Evolutionary conservation across 2,329 filamentous ascomycete genomes (phyloP).

Genomic region (Phyllosticta ampelicida): DNA sequence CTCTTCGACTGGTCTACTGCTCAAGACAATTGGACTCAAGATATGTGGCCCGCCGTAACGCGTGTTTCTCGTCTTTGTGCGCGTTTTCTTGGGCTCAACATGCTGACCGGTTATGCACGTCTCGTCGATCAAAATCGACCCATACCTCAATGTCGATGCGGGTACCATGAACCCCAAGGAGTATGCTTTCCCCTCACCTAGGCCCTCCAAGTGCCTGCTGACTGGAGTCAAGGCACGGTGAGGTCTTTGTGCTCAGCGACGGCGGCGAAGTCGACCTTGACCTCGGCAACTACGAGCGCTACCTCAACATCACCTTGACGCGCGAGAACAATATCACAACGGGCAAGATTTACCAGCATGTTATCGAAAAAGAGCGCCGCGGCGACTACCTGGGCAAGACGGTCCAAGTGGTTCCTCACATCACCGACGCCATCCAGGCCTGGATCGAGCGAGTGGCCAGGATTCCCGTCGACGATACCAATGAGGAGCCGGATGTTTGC

Average conservation of each 20-base stretch:
- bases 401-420: slow-evolving; percentile 83
- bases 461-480: slow-evolving; percentile 77
- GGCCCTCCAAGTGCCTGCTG: neutral
- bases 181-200: slow-evolving; percentile 26
- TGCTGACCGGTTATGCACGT: slow-evolving; percentile 34
- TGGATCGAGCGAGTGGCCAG: slow-evolving; percentile 82
- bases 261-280: slow-evolving; percentile 69
- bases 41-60: slow-evolving; percentile 40
- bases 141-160: slow-evolving; percentile 68
- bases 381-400: slow-evolving; percentile 81
- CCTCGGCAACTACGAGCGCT: slow-evolving; percentile 68
- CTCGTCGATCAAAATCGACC: slow-evolving; percentile 59
- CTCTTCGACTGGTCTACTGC: slow-evolving; percentile 60
- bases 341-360: slow-evolving; percentile 87
- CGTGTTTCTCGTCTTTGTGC: neutral
- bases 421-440: slow-evolving; percentile 84
- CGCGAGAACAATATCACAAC: slow-evolving; percentile 94
- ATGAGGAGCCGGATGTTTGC: slow-evolving; percentile 78
- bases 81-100: neutral
- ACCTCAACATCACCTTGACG: slow-evolving; percentile 71
- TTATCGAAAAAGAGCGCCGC: slow-evolving; percentile 63
- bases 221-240: slow-evolving; percentile 54
- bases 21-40: slow-evolving; percentile 72
- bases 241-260: slow-evolving; percentile 79
- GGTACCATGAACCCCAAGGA: slow-evolving; percentile 59